Base-by-base conservation (phyloP, 2,329 filamentous ascomycete species). In the Elsinoe perseae region DNA sequence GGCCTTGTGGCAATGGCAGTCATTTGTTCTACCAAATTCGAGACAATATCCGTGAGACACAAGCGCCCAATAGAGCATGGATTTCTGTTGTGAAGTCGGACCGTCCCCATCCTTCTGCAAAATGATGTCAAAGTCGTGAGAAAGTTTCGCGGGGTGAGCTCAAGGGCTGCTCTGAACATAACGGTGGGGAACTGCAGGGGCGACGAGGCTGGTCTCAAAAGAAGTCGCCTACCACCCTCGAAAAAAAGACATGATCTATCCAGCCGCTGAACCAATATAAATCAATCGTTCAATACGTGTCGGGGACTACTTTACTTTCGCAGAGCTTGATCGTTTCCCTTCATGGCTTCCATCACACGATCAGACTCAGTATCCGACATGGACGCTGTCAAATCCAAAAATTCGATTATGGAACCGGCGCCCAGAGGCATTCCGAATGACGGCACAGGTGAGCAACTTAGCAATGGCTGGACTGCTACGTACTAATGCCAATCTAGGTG, bases 381-480 rank as follows among this genome's bases (percentile, higher is more conserved):
- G 68, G 68, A 70, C 57, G 59, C 65, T 56, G 65, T 76, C 63
- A 77, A 75, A 42, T 74, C 75, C 34, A 68, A 68, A 42, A 76
- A 77, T 66, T 73, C 72, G 57, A 64, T 77, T 55, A 64, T 65
- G 61, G 73, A 74, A 58, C 71, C 75, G 55, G 72, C 77, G 25
- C 74, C 73, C 58, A 72, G 78, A 50, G 72, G 79, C 48, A 70
- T 83, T 43, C 79, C 84, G 52, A 82, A 79, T 52, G 86, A 90
- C 67, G 86, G 86, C 70, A 89, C 86, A 59, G 86, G 86, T 89
- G 71, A 62, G 14, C 48, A 48, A 32, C 21, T 34, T 5, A 9
- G n/a, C 10, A 36, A 58, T 61, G 56, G 46, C 7, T 48, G n/a
- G 5, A 59, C 62, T 65, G 48, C 63, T n/a, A 9, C 12, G 30